Percentiles rank a stretch among this genome's conserved stretches.
Conservation (phyloP, 768 basidiomycete species). For the Collybiopsis confluens region DNA sequence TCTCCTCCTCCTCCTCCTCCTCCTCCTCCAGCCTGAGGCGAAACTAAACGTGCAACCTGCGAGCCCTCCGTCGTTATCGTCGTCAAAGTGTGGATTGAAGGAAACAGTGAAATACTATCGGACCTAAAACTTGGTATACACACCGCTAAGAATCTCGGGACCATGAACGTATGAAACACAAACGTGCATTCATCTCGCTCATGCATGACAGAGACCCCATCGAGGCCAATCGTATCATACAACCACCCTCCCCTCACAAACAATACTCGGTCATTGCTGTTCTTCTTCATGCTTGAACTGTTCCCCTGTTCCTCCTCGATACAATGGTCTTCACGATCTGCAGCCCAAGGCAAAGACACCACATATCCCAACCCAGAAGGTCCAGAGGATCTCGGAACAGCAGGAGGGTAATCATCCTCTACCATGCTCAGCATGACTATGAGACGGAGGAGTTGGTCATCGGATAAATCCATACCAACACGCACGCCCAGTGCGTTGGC, state of each 20-base stretch:
- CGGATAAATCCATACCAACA: conserved; percentile 1
- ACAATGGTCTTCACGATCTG: conserved; percentile 9
- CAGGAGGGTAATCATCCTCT: not conserved
- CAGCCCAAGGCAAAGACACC: conserved; percentile 1
- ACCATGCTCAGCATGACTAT: conserved; percentile 2
- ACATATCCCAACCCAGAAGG: conserved; percentile 9
- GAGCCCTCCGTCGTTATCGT: not conserved
- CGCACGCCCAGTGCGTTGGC: conserved; percentile 5
- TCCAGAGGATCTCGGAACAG: conserved; percentile 1
- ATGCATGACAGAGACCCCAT: conserved; percentile 7
- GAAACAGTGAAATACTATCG: not conserved
- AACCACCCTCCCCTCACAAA: conserved; percentile 10
- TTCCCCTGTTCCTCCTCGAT: not conserved
- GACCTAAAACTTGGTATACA: conserved; percentile 8
- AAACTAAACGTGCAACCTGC: too few species aligned
- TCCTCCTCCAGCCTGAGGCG: not conserved
- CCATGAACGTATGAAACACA: not conserved
- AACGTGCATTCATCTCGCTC: not conserved
- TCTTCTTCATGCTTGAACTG: too few species aligned
- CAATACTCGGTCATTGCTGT: not conserved
- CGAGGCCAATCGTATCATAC: conserved; percentile 1
- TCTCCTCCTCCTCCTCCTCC: not conserved
- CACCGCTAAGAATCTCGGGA: not conserved
- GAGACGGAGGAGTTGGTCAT: conserved; percentile 4
- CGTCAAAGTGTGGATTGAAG: not conserved